Evolutionary conservation across 495 filamentous ascomycete species (phyloP).

Genomic region (Antarctomyces pellizariae): DNA sequence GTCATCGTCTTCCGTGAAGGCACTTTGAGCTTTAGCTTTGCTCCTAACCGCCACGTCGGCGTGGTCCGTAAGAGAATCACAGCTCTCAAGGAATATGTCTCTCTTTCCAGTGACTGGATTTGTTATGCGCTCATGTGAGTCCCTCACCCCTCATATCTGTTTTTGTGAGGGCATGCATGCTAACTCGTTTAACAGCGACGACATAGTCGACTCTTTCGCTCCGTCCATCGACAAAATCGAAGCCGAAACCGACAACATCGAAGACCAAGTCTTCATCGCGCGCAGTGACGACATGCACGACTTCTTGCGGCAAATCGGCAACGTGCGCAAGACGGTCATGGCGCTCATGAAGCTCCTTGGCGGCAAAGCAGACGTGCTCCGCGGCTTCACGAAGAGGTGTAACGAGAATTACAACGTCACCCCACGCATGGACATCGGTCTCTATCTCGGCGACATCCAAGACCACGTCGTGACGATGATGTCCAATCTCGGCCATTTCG

Average conservation of each 20-base stretch:
- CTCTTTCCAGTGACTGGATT: slow-evolving; percentile 88
- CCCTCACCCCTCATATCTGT: background rate
- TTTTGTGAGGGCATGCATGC: slow-evolving; percentile 4
- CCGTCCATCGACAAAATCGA: slow-evolving; percentile 75
- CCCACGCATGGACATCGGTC: slow-evolving; percentile 80
- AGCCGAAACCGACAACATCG: slow-evolving; percentile 70
- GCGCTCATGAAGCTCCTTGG: slow-evolving; percentile 76
- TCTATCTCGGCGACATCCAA: slow-evolving; percentile 92
- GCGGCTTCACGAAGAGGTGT: slow-evolving; percentile 92
- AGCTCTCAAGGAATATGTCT: slow-evolving; percentile 78
- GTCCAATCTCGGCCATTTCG: slow-evolving; percentile 81
- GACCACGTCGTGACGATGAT: slow-evolving; percentile 99
- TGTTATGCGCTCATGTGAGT: slow-evolving; percentile 94
- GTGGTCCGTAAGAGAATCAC: slow-evolving; percentile 84
- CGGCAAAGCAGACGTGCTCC: slow-evolving; percentile 92
- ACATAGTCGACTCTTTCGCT: slow-evolving; percentile 90
- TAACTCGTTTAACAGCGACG: slow-evolving; percentile 35
- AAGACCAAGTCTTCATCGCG: slow-evolving; percentile 82
- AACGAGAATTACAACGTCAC: slow-evolving; percentile 91
- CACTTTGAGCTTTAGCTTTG: slow-evolving; percentile 80
- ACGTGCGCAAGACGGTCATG: slow-evolving; percentile 84
- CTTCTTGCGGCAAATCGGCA: slow-evolving; percentile 73
- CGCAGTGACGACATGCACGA: slow-evolving; percentile 66
- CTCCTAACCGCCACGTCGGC: slow-evolving; percentile 55
- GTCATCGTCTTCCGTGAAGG: slow-evolving; percentile 94